These are phyloP conservation scores for Breviolum minutum DNA, from an alignment of 73 alveolate species.

Conservation along the genomic window DNA sequence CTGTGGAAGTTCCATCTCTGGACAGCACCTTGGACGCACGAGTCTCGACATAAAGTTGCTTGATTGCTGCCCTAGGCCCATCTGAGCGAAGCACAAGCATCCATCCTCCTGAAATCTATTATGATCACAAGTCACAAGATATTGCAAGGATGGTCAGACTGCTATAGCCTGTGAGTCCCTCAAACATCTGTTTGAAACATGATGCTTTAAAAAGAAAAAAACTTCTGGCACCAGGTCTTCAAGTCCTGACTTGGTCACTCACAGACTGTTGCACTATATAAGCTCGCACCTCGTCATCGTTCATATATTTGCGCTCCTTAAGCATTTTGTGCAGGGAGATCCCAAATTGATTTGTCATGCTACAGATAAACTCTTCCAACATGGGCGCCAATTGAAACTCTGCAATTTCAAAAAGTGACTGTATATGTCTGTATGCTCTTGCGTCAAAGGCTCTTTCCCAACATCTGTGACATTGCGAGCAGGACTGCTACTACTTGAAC, in stretches of 20 bases:
- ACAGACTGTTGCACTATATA: too few relatives aligned
- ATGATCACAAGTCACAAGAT: too few relatives aligned
- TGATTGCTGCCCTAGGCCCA: background rate
- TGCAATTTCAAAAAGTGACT: too few relatives aligned
- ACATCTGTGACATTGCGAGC: conserved; percentile 21
- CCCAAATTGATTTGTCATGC: too few relatives aligned
- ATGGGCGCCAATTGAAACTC: too few relatives aligned
- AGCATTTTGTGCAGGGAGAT: too few relatives aligned
- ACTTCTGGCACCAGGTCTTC: background rate
- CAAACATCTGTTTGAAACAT: background rate
- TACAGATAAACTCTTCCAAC: too few relatives aligned
- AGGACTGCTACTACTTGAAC: conserved; percentile 21
- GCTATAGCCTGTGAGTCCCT: too few relatives aligned
- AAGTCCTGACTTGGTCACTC: too few relatives aligned
- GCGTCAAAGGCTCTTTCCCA: background rate
- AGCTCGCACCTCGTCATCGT: too few relatives aligned
- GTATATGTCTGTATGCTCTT: background rate
- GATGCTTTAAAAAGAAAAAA: background rate
- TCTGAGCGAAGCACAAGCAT: background rate
- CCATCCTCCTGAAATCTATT: conserved; percentile 3
- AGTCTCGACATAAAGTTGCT: background rate
- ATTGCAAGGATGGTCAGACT: too few relatives aligned
- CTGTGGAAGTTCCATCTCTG: conserved; percentile 42
- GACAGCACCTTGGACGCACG: conserved; percentile 25
- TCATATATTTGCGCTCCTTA: too few relatives aligned